Base-by-base conservation (phyloP, 1,284 basidiomycete genomes). In the Neonothopanus nambi region DNA sequence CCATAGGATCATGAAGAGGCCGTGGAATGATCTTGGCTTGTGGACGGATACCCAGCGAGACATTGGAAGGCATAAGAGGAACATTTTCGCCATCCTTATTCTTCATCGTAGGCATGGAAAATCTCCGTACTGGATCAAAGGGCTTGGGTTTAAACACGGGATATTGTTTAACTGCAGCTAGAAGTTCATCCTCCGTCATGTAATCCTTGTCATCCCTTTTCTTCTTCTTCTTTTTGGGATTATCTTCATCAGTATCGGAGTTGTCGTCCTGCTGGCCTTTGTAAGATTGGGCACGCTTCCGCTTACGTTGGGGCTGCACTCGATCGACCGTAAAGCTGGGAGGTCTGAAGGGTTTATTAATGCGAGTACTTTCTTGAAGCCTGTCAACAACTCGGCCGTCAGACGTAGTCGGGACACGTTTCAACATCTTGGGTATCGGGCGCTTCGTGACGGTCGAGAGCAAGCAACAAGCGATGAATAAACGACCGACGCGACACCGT, bases 1-100 rank as follows among this genome's bases (percentile, higher is more conserved):
- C 87, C 91, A 99, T 96, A 0, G 95, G 97, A 67, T 99, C 95
- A 65, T 96, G 90, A 13, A 98, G 74, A 2, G 96, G 96, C 11
- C 96, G 81, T 5, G 96, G 97, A 42, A 93, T 84, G 52, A 98
- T 77, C 59, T 87, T 91, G 0, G 89, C 80, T 54, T 87, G 85
- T 1, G 93, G 89, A 6, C 96, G 84, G 50, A 92, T 89, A 30
- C 96, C 96, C 1, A 99, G 82, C 2, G 95, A 87, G 3, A 82
- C 79, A 61, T 90, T 85, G 0, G 91, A 86, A 9, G 85, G 73
- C 2, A 81, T 65, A 13, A 86, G 80, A 6, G 81, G 72, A 9
- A 98, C 76, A 7, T 84, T 61, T 52, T 89, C 82, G 13, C 95
- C 91, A 42, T 87, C 84, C 65, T 87, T 87, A 68, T 83, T 89